Base-by-base conservation (phyloP, 805 yeast species). In the Sugiyamaella valdiviana region DNA sequence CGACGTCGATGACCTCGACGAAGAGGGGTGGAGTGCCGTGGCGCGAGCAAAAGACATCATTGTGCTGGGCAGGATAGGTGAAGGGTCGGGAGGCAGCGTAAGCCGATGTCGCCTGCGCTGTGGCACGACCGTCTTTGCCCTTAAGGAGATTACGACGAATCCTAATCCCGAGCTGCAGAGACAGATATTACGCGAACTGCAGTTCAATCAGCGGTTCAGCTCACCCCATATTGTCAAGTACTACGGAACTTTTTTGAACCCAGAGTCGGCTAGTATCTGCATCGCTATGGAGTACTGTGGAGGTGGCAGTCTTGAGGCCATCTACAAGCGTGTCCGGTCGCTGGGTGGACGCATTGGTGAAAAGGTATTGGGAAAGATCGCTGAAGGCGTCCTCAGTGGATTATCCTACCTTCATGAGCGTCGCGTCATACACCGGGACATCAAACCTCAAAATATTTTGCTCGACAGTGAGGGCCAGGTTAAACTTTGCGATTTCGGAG, bases 281-380 rank as follows among this genome's bases (percentile, higher is more conserved):
- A 93, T 93, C 23, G 88, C 96, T 42, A 93, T 93, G 98, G 99
- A 93, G 66, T 93, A 79, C 64, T 93, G 95, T 89, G 96, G 89
- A 21, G 98, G 97, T 1, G 78, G 80, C 39, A 87, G 96, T 2
- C 68, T 93, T 51, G 97, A 93, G 61, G 88, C 96, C 1, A 80
- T 91, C n/a, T 89, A 91, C 68, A 83, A 83, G 58, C 76, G 80
- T 48, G 85, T 89, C 40, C 75, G 81, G 43, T 70, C 73, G 37
- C 71, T 85, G 47, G 88, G 89, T 16, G 95, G 95, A 38, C 72
- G 97, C 50, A 84, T 93, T 35, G 90, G 96, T 51, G 99, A 93
- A 63, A 86, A 85, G 60, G 96, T 91, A 0, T 68, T 93, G 52
- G 98, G 97, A 1, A 85, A 86, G 61, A 79, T 93, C 16, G 93